Evolutionary conservation across 2,329 filamentous ascomycete species (phyloP), one percentile per base, ranked within the genome.

Genomic region (Xylaria sp.): DNA sequence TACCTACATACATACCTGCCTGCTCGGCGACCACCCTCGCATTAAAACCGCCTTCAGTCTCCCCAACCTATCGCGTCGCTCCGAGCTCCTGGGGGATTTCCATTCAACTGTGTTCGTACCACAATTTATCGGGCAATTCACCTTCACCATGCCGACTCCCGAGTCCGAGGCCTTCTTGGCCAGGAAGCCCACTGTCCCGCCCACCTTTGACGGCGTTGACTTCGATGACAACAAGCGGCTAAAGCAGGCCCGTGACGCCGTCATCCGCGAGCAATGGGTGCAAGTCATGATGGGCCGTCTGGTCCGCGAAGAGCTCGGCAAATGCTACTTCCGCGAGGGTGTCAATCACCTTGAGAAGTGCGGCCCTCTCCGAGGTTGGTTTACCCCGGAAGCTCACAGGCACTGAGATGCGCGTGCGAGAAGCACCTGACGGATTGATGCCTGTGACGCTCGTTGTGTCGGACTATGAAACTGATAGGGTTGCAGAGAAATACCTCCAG

Each of bases 341-440:
- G 89, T 92, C 66, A 94, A 94, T 76, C 90, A 94, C 74, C 76
- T 94, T 74, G 90, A 93, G 82, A 94, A 93, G 78, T 94, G 90
- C 75, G 90, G 89, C 66, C 79, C 83, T 70, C 75, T 93, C 76
- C 82, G 90, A 88, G 90, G 90, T 94, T 74, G 81, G 88, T 78
- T 46, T 35, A 13, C 1, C 42, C 53, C 10, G 11, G 46, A 4
- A 39, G 46, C 37, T 42, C 16, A 55, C 35, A 35, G 30, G 34
- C 54, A 23, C 30, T 49, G 39, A 19, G 46, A 39, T 34, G 8
- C 44, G 44, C 55, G 30, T 55, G 46, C 54, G 57, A 63, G 52
- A 46, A 10, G 13, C 19, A 1, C 37, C 35, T 7, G 16, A 52
- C n/a, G 19, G n/a, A 34, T 5, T 30, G n/a, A 46, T n/a, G 13